These are phyloP conservation scores for Tubosaeta brunneosetosa DNA, from an alignment of 768 basidiomycete species.

Conservation along the genomic window DNA sequence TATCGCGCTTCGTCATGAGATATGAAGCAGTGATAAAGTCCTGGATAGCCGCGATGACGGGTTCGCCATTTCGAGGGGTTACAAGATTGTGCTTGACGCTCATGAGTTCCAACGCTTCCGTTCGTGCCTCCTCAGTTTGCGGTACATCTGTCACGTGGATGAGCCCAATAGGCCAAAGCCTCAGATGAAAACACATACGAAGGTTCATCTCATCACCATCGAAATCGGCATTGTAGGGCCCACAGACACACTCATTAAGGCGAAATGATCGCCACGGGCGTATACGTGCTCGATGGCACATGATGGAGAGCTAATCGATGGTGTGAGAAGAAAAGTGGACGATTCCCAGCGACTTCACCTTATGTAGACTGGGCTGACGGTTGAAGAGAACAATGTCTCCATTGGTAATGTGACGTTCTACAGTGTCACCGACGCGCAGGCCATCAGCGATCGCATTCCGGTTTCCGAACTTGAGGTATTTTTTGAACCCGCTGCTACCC, in stretches of 20 bases:
- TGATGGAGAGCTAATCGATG: slow-evolving; percentile 78
- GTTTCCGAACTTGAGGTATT: slow-evolving; percentile 86
- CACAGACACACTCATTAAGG: slow-evolving; percentile 98
- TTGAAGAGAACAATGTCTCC: slow-evolving; percentile 98
- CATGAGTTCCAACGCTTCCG: slow-evolving; percentile 97
- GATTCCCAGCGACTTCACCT: slow-evolving; percentile 40
- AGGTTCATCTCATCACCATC: slow-evolving; percentile 99
- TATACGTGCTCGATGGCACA: slow-evolving; percentile 96
- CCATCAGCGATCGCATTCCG: slow-evolving; percentile 75
- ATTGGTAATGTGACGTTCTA: slow-evolving; percentile 92
- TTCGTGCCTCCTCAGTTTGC: slow-evolving; percentile 96
- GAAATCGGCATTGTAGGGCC: slow-evolving; percentile 98
- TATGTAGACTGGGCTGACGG: slow-evolving; percentile 97
- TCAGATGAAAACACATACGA: slow-evolving; percentile 49
- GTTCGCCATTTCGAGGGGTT: slow-evolving; percentile 96
- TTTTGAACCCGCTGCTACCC: slow-evolving; percentile 75
- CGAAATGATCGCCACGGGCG: slow-evolving; percentile 97
- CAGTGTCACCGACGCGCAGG: slow-evolving; percentile 81
- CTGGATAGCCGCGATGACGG: slow-evolving; percentile 98
- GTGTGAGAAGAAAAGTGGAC: slow-evolving; percentile 2
- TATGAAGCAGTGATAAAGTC: slow-evolving; percentile 99
- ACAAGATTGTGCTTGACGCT: slow-evolving; percentile 95
- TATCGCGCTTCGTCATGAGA: slow-evolving; percentile 88
- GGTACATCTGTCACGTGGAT: slow-evolving; percentile 69
- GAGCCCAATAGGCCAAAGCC: not conserved